Evolutionary conservation across 2,329 filamentous ascomycete genomes (phyloP).

Genomic region (Fulvia fulva): DNA sequence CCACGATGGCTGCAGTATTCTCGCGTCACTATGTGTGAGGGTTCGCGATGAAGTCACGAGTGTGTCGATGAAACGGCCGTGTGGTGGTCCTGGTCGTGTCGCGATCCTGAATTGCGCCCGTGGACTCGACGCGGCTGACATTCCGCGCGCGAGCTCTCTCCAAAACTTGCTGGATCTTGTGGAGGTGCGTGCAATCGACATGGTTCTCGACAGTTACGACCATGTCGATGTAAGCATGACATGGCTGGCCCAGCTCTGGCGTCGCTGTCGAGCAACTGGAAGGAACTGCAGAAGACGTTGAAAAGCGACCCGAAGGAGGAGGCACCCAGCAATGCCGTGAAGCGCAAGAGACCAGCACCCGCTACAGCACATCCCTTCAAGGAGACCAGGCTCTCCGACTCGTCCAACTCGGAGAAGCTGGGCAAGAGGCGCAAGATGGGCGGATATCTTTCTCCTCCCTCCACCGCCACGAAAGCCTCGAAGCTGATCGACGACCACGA

Average conservation of each 20-base stretch:
- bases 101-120: conserved; percentile 18
- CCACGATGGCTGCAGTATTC: conserved; percentile 42
- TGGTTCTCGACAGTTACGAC: neutral
- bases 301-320: conserved; percentile 37
- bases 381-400: conserved; percentile 19
- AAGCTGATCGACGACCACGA: conserved; percentile 40
- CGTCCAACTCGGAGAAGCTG: conserved; percentile 8
- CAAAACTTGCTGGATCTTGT: neutral
- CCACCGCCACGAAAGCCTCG: conserved; percentile 47
- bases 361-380: conserved; percentile 15
- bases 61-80: conserved; percentile 10
- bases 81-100: conserved; percentile 10
- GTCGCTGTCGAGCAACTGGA: conserved; percentile 63
- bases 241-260: conserved; percentile 38
- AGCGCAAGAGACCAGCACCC: conserved; percentile 32
- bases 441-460: conserved; percentile 26
- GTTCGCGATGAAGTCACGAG: conserved; percentile 4
- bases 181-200: neutral
- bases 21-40: neutral
- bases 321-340: conserved; percentile 29
- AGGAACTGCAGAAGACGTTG: conserved; percentile 64
- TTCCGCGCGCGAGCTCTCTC: neutral
- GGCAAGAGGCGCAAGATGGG: conserved; percentile 51
- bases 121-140: neutral
- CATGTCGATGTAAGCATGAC: conserved; percentile 17